These are phyloP conservation scores for Oryza glumipatula DNA, from an alignment of 176 grass and related monocot genomes.

Conservation along the genomic window DNA sequence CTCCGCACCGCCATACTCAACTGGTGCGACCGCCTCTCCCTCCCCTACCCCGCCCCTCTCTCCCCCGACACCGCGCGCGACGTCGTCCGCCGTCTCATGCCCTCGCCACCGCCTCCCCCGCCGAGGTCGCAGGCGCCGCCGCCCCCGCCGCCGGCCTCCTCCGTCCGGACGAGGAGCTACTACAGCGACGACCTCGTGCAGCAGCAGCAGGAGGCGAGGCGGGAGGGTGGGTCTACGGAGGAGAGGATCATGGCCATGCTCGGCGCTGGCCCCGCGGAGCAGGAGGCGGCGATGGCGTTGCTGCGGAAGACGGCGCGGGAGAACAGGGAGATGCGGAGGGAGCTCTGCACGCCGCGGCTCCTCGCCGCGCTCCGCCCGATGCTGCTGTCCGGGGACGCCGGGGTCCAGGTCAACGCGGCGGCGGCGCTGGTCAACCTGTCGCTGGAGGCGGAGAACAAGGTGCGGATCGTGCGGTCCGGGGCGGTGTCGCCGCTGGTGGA, in stretches of 20 bases:
- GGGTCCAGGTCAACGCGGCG: conserved; percentile 69
- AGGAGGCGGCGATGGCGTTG: conserved; percentile 59
- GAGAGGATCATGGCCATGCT: conserved; percentile 62
- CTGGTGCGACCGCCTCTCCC: conserved; percentile 70
- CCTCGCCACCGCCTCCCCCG: conserved; percentile 46
- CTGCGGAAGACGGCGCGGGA: conserved; percentile 80
- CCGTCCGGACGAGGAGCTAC: conserved; percentile 19
- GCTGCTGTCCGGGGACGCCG: conserved; percentile 62
- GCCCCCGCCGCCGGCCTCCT: neutral
- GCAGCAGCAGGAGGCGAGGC: conserved; percentile 22
- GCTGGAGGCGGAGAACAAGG: conserved; percentile 79
- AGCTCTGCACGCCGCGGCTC: conserved; percentile 71
- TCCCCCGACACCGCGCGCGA: conserved; percentile 58
- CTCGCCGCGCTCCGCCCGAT: conserved; percentile 75
- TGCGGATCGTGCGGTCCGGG: conserved; percentile 75
- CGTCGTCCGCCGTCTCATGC: conserved; percentile 85
- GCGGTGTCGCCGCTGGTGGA: conserved; percentile 72
- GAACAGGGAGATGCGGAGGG: conserved; percentile 46
- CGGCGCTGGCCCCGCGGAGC: conserved; percentile 42
- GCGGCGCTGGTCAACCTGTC: conserved; percentile 83
- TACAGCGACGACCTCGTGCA: neutral
- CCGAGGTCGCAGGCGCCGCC: neutral
- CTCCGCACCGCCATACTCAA: conserved; percentile 79
- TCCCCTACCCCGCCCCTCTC: conserved; percentile 61
- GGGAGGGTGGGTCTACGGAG: conserved; percentile 52